These are phyloP conservation scores for Skeletonema tropicum DNA, from an alignment of 108 stramenopile species.

Conservation along the genomic window DNA sequence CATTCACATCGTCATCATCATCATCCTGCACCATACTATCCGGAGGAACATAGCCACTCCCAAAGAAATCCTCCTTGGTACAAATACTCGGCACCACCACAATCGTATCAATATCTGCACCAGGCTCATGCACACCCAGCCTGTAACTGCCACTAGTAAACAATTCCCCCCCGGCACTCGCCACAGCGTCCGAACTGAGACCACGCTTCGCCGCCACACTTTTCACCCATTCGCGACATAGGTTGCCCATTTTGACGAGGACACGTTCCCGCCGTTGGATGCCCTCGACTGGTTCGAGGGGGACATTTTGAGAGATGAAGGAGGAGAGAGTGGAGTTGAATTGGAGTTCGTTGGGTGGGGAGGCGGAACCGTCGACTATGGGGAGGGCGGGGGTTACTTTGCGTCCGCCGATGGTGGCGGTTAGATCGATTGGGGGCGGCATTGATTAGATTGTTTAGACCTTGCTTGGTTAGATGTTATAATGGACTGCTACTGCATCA, in stretches of 20 bases:
- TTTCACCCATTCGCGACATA: constrained; percentile 78
- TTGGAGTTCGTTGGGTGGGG: constrained; percentile 49
- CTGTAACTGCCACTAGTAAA: constrained; percentile 95
- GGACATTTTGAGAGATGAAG: constrained; percentile 65
- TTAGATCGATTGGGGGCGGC: constrained; percentile 36
- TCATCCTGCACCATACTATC: constrained; percentile 24
- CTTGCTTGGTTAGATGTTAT: no score
- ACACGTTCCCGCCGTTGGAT: constrained; percentile 83
- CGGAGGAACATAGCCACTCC: constrained; percentile 48
- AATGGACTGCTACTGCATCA: no score
- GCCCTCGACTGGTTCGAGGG: constrained; percentile 75
- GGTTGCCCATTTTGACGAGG: constrained; percentile 66
- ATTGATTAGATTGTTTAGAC: not conserved
- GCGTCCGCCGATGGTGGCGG: constrained; percentile 76
- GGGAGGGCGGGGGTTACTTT: constrained; percentile 75
- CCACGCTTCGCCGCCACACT: constrained; percentile 63
- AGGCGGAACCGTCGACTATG: constrained; percentile 62
- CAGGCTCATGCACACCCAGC: constrained; percentile 95
- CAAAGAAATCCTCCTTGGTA: constrained; percentile 94
- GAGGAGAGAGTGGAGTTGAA: constrained; percentile 56
- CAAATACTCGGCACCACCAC: constrained; percentile 88
- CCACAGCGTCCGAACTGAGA: constrained; percentile 63
- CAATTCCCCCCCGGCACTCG: constrained; percentile 79
- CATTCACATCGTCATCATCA: constrained; percentile 12
- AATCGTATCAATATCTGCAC: constrained; percentile 96